These are phyloP conservation scores for Colletotrichum musicola DNA, from an alignment of 2,329 filamentous ascomycete genomes.

Conservation along the genomic window DNA sequence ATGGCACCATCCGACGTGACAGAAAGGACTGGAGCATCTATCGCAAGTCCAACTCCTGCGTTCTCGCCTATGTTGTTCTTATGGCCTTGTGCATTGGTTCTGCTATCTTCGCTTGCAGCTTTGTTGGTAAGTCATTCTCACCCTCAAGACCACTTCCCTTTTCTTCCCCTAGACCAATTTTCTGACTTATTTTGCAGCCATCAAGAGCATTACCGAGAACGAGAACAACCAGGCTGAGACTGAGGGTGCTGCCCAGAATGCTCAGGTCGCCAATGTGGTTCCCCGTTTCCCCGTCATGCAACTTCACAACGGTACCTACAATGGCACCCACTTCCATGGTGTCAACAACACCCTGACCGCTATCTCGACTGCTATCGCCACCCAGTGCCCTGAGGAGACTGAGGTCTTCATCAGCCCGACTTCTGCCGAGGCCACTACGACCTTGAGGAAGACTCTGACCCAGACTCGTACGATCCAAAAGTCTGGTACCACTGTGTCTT, in stretches of 20 bases:
- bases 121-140: conserved; percentile 4
- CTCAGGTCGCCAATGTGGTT: conserved; percentile 6
- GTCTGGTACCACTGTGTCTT: conserved; percentile 32
- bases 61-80: conserved; percentile 1
- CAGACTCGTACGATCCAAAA: conserved; percentile 25
- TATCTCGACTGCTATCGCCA: conserved; percentile 1
- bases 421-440: conserved; percentile 12
- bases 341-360: conserved; percentile 12
- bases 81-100: not conserved
- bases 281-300: conserved; percentile 32
- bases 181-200: conserved; percentile 14
- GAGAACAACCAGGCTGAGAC: not conserved
- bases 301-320: conserved; percentile 9
- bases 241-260: not conserved
- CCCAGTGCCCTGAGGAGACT: conserved; percentile 22
- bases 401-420: conserved; percentile 4
- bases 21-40: conserved; percentile 28
- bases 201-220: not conserved
- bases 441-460: conserved; percentile 29
- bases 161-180: not conserved
- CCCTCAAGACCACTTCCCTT: not conserved
- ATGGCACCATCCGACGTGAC: conserved; percentile 21
- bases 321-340: conserved; percentile 4
- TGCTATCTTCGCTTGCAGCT: conserved; percentile 5
- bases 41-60: conserved; percentile 32